phyloP scores from a whole-genome alignment of 208 protist genomes.

The Trypanosoma scelopori region DNA sequence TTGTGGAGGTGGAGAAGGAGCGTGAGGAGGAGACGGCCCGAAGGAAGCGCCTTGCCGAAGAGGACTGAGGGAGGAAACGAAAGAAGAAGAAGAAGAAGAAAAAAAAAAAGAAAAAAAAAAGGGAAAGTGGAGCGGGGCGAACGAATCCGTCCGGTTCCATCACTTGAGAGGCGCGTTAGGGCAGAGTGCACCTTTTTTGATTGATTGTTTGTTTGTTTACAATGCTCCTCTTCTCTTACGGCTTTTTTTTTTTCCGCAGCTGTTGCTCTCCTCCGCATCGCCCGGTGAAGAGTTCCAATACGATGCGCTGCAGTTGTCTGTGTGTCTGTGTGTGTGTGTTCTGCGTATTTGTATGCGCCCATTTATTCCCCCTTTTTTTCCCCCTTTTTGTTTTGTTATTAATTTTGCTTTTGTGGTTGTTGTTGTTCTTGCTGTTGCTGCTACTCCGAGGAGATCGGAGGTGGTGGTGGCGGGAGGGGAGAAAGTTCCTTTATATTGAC shows the following conservation, averaged over 20 bases:
- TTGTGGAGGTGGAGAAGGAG: constrained; percentile 84
- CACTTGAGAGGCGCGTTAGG: neutral
- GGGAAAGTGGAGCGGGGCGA: constrained; percentile 5
- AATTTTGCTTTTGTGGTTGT: too few relatives aligned
- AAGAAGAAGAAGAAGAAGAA: constrained; percentile 7
- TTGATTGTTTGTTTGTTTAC: constrained; percentile 17
- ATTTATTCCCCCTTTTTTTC: neutral
- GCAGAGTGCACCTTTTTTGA: neutral
- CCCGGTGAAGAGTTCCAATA: neutral
- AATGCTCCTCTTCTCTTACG: constrained; percentile 6
- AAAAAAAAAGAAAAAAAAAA: constrained; percentile 4
- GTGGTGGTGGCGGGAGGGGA: too few relatives aligned
- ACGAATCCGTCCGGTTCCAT: neutral
- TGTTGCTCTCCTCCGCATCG: neutral
- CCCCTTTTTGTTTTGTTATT: too few relatives aligned
- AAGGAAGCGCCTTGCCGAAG: constrained; percentile 78
- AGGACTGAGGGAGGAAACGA: constrained; percentile 45
- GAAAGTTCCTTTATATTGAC: too few relatives aligned
- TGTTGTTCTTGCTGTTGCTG: too few relatives aligned
- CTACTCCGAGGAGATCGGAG: too few relatives aligned
- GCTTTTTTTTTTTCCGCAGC: constrained; percentile 15
- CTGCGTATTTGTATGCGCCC: constrained; percentile 2
- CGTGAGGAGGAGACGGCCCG: constrained; percentile 82
- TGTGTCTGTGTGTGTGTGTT: too few relatives aligned
- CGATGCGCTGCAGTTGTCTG: neutral